Conservation (phyloP, 495 filamentous ascomycete genomes). For the Hypomontagnella monticulosa region DNA sequence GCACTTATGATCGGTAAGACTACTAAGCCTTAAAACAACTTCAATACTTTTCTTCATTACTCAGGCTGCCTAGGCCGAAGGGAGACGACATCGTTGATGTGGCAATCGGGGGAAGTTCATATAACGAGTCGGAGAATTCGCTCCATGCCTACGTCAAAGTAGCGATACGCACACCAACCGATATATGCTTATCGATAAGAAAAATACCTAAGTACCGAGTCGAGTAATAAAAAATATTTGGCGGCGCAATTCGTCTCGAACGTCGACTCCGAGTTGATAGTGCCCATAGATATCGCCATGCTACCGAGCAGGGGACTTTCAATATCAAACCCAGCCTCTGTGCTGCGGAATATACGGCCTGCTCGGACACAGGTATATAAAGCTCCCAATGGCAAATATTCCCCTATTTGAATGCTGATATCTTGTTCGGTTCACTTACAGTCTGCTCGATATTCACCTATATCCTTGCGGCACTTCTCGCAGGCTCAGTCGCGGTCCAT, state of each 20-base stretch:
- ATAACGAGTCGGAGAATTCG: too few species aligned
- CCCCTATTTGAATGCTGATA: conserved; percentile 29
- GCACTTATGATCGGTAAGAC: too few species aligned
- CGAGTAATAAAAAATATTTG: conserved; percentile 6
- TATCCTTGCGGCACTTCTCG: conserved; percentile 35
- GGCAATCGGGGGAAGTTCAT: too few species aligned
- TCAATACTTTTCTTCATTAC: too few species aligned
- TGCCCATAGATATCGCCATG: conserved; percentile 50
- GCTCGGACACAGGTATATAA: conserved; percentile 44
- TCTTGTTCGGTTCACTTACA: conserved; percentile 11
- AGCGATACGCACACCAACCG: too few species aligned
- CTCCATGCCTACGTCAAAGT: too few species aligned
- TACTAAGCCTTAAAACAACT: too few species aligned
- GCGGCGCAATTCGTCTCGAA: conserved; percentile 2
- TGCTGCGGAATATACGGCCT: conserved; percentile 48
- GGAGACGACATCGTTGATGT: too few species aligned
- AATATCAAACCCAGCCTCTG: conserved; percentile 53
- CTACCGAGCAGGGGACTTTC: conserved; percentile 63
- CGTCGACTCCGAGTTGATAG: conserved; percentile 2
- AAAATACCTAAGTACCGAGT: neutral
- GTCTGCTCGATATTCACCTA: conserved; percentile 25
- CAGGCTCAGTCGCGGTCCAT: conserved; percentile 28
- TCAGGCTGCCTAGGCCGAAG: too few species aligned
- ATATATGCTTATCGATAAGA: neutral
- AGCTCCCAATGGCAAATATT: conserved; percentile 12